Conservation (phyloP, 805 yeast genomes). For the Wickerhamiella azyma region DNA sequence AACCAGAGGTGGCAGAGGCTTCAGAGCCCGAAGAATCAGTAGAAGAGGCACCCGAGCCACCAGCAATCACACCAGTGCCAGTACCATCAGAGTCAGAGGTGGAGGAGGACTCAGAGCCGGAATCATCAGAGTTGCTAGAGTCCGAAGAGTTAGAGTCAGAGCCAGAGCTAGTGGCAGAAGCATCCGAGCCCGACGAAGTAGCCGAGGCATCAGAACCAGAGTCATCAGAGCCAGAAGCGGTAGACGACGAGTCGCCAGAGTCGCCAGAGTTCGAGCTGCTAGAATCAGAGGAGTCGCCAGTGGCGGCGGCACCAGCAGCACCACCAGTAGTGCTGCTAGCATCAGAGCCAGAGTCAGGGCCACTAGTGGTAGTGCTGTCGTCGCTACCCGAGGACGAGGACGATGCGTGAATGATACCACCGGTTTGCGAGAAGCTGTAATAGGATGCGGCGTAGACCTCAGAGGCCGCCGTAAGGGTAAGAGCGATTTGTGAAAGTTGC, state of each 20-base stretch:
- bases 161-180: no score
- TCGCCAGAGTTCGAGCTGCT: no score
- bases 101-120: no score
- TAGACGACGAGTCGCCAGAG: no score
- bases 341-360: no score
- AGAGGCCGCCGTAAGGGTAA: background rate
- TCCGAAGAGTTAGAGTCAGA: no score
- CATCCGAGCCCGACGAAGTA: no score
- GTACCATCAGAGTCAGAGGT: background rate
- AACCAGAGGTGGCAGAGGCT: background rate
- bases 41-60: background rate
- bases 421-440: background rate
- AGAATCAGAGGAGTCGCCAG: no score
- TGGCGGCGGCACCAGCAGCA: conserved; percentile 5
- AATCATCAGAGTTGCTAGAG: no score
- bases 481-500: background rate
- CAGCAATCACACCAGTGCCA: background rate
- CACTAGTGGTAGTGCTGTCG: no score
- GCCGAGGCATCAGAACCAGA: no score
- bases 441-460: background rate
- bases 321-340: background rate
- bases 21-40: background rate
- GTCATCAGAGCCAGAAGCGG: no score
- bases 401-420: background rate
- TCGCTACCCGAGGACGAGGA: background rate